Evolutionary conservation across 2,329 filamentous ascomycete species (phyloP).

Genomic region (Trichoderma sp.): DNA sequence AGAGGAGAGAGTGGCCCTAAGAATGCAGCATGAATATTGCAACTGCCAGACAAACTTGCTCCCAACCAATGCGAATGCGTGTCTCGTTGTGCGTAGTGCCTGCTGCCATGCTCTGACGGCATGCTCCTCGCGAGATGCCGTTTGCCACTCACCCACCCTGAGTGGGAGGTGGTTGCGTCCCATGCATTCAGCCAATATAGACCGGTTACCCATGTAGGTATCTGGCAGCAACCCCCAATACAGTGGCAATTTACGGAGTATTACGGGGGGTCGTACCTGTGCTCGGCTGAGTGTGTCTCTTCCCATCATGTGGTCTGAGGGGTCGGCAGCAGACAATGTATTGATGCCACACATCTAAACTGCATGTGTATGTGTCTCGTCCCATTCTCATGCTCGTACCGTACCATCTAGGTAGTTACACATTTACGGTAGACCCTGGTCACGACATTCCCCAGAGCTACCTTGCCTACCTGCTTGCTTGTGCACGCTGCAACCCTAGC

Average conservation of each 20-base stretch:
- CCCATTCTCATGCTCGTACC: no score
- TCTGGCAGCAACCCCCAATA: neutral
- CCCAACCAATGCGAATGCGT: neutral
- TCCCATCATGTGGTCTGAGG: conserved; percentile 7
- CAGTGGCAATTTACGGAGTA: conserved; percentile 19
- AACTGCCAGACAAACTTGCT: conserved; percentile 4
- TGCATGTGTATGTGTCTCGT: no score
- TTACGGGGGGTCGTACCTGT: neutral
- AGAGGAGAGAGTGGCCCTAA: neutral
- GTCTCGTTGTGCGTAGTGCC: neutral
- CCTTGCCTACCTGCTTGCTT: no score
- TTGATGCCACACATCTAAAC: no score
- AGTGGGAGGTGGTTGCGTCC: neutral
- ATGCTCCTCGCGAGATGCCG: neutral
- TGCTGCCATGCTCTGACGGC: neutral
- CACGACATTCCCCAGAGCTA: no score
- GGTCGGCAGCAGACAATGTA: no score
- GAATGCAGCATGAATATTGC: conserved; percentile 5
- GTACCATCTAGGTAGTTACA: no score
- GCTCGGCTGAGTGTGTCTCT: neutral
- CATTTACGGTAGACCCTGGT: no score
- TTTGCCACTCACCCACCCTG: conserved; percentile 9
- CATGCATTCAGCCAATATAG: conserved; percentile 10
- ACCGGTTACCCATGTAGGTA: conserved; percentile 6
- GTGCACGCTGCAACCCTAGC: no score